Conservation (phyloP, 768 basidiomycete genomes). For the Vararia minispora region DNA sequence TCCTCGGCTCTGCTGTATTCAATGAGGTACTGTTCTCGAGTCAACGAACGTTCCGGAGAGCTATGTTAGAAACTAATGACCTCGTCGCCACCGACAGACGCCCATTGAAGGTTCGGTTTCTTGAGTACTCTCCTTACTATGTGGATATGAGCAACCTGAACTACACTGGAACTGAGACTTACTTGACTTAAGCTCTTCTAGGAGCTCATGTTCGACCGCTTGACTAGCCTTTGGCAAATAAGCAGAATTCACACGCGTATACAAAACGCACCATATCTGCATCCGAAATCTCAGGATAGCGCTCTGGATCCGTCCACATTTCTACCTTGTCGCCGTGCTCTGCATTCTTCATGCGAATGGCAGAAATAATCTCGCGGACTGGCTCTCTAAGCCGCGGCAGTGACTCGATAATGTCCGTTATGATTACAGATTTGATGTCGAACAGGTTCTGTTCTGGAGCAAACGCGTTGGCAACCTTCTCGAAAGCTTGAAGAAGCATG, state of each 20-base stretch:
- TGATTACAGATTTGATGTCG: conserved; percentile 41
- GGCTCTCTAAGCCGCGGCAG: conserved; percentile 55
- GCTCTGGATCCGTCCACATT: conserved; percentile 53
- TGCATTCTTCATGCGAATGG: conserved; percentile 53
- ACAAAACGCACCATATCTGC: conserved; percentile 42
- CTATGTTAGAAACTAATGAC: conserved; percentile 26
- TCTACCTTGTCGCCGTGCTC: conserved; percentile 51
- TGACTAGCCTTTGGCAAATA: conserved; percentile 41
- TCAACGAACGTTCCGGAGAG: conserved; percentile 2
- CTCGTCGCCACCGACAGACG: conserved; percentile 55
- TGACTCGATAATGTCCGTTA: conserved; percentile 59
- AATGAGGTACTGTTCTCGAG: conserved; percentile 50
- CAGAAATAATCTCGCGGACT: conserved; percentile 39
- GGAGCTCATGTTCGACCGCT: conserved; percentile 58
- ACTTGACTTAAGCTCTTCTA: conserved; percentile 64
- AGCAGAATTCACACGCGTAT: not conserved
- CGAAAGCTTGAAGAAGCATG: conserved; percentile 63
- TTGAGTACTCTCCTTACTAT: conserved; percentile 63
- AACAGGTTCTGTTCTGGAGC: conserved; percentile 29
- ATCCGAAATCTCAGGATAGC: conserved; percentile 45
- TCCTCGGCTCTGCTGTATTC: conserved; percentile 59
- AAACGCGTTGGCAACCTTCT: conserved; percentile 58
- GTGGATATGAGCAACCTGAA: conserved; percentile 2
- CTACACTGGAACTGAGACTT: conserved; percentile 10
- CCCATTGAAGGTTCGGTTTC: conserved; percentile 65